Base-by-base conservation (phyloP, 805 yeast species). In the Candida nanaspora region DNA sequence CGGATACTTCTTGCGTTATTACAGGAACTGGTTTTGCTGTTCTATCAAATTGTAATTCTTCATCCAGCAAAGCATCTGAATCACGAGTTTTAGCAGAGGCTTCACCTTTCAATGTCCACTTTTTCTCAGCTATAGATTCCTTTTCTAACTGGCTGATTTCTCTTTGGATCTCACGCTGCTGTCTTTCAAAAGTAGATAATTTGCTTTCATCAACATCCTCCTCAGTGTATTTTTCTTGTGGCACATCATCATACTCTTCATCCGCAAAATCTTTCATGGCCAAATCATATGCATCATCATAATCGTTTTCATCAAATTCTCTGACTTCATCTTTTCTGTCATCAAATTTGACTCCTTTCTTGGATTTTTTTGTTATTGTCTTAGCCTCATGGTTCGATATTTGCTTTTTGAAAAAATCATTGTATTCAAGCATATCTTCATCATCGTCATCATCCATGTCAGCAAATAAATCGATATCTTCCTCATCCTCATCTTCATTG, bases 11-110 rank as follows among this genome's bases (percentile, higher is more conserved):
- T 51, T 79, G 79, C 1, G 98, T 93, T 41, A 89, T 86, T 6
- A 89, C 88, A 0, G 98, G 98, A 4, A 88, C 97, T 0, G 98
- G 96, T 53, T 91, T 91, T 8, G 96, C 80, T 6, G 88, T 86
- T 54, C 98, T 76, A 52, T 91, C 98, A 55, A 91, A 93, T 49
- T 88, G 94, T 40, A 91, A 66, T 33, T 75, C 87, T 52, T 85
- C 95, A 33, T 80, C 82, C 42, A 93, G 61, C 31, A 93, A 68
- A 1, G 97, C 82, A 65, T 93, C 96, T 34, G 70, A 68, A 7
- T 95, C 95, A 56, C 98, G 74, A 49, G 82, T 83, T 46, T 74
- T 78, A 2, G 88, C 85, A 43, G 75, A 74, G 2, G 86, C 88
- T 63, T 93, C 98, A 63, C 98, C 98, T 52, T 80, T 83, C 76